Conservation (phyloP, 23 red algal genomes). For the Agarophyton chilense region DNA sequence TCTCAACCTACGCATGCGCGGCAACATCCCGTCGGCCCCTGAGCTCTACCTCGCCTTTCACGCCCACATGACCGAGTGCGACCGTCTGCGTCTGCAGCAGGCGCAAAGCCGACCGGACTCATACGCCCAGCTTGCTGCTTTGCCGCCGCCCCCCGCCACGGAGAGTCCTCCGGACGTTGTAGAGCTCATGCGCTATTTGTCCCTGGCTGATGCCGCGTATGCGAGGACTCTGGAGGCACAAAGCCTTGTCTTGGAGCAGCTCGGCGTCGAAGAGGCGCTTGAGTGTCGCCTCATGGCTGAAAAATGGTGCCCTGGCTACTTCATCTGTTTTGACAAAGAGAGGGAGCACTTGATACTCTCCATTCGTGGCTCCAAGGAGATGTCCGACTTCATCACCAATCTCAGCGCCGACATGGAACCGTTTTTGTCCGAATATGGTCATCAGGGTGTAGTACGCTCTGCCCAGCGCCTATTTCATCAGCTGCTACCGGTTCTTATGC, state of each 20-base stretch:
- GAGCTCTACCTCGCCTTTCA: conserved; percentile 51
- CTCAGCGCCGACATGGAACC: conserved; percentile 65
- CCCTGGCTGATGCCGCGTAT: conserved; percentile 47
- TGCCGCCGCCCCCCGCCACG: neutral
- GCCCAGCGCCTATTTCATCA: conserved; percentile 58
- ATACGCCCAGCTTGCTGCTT: neutral
- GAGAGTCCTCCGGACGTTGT: neutral
- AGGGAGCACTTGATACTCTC: conserved; percentile 52
- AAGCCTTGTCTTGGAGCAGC: neutral
- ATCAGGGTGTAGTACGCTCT: conserved; percentile 74
- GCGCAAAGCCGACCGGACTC: neutral
- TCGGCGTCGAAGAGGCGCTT: conserved; percentile 1
- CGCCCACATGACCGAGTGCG: conserved; percentile 54
- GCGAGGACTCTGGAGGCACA: neutral
- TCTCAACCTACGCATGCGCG: conserved; percentile 51
- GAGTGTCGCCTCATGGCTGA: conserved; percentile 4
- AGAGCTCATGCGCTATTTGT: conserved; percentile 15
- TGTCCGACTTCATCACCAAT: conserved; percentile 87
- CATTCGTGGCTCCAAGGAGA: conserved; percentile 83
- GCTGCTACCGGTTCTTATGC: conserved; percentile 16
- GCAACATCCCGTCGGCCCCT: conserved; percentile 47
- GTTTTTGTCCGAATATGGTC: conserved; percentile 71
- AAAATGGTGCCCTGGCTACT: conserved; percentile 71
- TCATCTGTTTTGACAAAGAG: conserved; percentile 59
- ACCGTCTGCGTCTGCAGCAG: conserved; percentile 15